A percentile compares a stretch with the other conserved stretches of the same genome.
Conservation (phyloP, 257 asterid genomes). For the Nicotiana sylvestris region DNA sequence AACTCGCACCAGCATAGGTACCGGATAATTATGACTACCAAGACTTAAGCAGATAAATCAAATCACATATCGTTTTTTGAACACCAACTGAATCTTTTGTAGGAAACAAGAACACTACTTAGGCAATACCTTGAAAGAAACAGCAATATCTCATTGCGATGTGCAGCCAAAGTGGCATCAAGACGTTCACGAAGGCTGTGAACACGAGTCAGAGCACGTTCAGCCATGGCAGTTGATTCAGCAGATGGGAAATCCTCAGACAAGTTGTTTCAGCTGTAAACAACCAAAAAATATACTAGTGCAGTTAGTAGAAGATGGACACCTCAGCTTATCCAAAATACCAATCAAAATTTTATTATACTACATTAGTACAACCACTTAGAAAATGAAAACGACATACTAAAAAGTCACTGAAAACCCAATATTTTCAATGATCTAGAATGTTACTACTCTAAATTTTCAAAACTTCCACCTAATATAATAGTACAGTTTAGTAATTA, state of each 20-base stretch:
- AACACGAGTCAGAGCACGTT: constrained; percentile 74
- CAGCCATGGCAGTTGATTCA: constrained; percentile 54
- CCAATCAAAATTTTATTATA: not conserved
- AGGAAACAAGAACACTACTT: not conserved
- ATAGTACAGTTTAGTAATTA: not conserved
- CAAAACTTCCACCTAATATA: not conserved
- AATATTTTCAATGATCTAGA: not conserved
- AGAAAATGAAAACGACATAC: not conserved
- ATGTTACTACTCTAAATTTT: not conserved
- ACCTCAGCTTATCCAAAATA: not conserved
- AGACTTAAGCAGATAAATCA: no score
- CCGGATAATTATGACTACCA: not conserved
- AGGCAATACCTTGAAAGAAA: constrained; percentile 56
- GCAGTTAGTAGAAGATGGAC: not conserved
- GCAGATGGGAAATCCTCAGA: constrained; percentile 17
- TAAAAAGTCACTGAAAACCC: not conserved
- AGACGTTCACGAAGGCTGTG: constrained; percentile 91
- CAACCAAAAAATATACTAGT: not conserved
- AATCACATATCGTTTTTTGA: not conserved
- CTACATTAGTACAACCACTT: not conserved
- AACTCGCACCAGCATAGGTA: not conserved
- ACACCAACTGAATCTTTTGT: not conserved
- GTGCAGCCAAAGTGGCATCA: constrained; percentile 79
- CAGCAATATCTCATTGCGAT: constrained; percentile 64
- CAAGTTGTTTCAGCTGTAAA: constrained; percentile 34